Evolutionary conservation across 1,284 basidiomycete genomes (phyloP).

Genomic region (Apiotrichum veenhuisii): DNA sequence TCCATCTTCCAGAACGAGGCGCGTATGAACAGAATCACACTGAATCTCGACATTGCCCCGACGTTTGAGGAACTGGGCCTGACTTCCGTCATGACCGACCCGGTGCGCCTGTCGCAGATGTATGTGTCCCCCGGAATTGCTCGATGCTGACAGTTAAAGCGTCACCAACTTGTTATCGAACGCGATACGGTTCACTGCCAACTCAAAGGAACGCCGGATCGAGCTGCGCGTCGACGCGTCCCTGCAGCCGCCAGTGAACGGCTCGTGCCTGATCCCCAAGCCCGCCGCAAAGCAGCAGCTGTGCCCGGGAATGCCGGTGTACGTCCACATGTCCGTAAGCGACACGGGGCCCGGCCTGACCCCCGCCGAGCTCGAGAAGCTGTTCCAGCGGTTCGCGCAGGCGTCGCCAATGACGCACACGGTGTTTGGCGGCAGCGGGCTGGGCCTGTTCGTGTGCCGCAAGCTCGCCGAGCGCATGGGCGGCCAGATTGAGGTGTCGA

Average conservation of each 20-base stretch:
- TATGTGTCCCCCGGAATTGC: not conserved
- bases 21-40: slow-evolving; percentile 36
- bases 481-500: slow-evolving; percentile 28
- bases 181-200: slow-evolving; percentile 24
- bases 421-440: slow-evolving; percentile 32
- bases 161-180: slow-evolving; percentile 33
- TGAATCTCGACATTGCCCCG: slow-evolving; percentile 6
- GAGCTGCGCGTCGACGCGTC: slow-evolving; percentile 22
- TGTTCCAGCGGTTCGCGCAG: slow-evolving; percentile 33
- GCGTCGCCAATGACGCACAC: slow-evolving; percentile 26
- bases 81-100: slow-evolving; percentile 24
- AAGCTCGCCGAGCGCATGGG: slow-evolving; percentile 29
- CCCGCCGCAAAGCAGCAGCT: not conserved
- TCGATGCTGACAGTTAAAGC: not conserved
- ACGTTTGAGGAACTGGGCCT: slow-evolving; percentile 9
- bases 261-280: slow-evolving; percentile 11
- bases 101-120: slow-evolving; percentile 30
- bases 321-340: slow-evolving; percentile 17
- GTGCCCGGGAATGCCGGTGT: slow-evolving; percentile 13
- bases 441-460: slow-evolving; percentile 33
- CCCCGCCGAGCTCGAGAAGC: slow-evolving; percentile 20
- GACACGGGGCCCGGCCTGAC: slow-evolving; percentile 35
- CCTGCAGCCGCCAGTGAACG: slow-evolving; percentile 15
- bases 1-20: slow-evolving; percentile 42
- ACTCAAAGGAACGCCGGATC: slow-evolving; percentile 3